A percentile compares a stretch with the other conserved stretches of the same genome.
Conservation (phyloP, 495 filamentous ascomycete genomes). For the Letharia columbiana region DNA sequence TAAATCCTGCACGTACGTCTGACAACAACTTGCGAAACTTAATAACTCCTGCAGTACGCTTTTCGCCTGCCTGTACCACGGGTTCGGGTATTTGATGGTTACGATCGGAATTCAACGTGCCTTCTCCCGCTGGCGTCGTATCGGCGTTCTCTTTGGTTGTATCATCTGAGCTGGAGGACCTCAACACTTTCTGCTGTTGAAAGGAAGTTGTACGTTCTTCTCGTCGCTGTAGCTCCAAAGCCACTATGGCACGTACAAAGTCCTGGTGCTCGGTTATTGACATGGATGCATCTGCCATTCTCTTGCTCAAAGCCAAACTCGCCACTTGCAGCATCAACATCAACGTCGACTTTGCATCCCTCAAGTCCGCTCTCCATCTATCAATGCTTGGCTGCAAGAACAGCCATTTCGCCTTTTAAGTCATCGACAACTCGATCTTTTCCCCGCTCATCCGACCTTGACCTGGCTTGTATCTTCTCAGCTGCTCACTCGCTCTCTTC, state of each 20-base stretch:
- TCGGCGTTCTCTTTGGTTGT: background rate
- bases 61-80: background rate
- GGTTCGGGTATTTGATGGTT: background rate
- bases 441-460: background rate
- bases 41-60: background rate
- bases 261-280: constrained; percentile 8
- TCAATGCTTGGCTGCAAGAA: constrained; percentile 21
- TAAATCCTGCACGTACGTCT: background rate
- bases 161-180: background rate
- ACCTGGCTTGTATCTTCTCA: background rate
- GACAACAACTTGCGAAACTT: background rate
- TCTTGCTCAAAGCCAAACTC: constrained; percentile 19
- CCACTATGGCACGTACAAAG: constrained; percentile 12
- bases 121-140: background rate
- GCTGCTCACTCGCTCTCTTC: constrained; percentile 16
- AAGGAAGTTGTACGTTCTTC: background rate
- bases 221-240: constrained; percentile 9
- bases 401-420: constrained; percentile 19
- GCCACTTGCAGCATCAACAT: constrained; percentile 25
- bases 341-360: constrained; percentile 22
- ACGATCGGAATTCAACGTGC: background rate
- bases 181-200: background rate
- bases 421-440: constrained; percentile 12
- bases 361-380: constrained; percentile 16
- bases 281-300: constrained; percentile 13